These are phyloP conservation scores for Magnolia changhungtana DNA, from an alignment of 164 flowering plant species.

Conservation along the genomic window DNA sequence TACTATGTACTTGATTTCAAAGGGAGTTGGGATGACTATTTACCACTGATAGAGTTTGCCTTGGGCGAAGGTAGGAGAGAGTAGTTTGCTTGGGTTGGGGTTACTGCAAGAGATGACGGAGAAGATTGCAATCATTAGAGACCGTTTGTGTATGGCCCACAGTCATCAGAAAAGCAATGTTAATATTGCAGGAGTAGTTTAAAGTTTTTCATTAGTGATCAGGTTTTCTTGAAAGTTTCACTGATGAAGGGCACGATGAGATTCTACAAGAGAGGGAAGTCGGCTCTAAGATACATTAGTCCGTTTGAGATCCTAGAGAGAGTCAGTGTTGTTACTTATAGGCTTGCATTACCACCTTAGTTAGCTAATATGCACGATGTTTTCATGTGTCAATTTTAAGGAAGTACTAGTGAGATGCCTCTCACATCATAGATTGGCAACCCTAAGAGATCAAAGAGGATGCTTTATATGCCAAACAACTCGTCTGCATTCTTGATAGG, in stretches of 20 bases:
- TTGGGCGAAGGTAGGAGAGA: background rate
- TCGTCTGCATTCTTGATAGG: background rate
- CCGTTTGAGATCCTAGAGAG: background rate
- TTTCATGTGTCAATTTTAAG: background rate
- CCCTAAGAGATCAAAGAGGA: background rate
- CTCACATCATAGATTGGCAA: background rate
- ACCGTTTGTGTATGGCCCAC: background rate
- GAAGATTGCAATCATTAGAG: background rate
- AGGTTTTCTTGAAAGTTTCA: background rate
- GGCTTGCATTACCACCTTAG: background rate
- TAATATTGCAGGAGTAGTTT: background rate
- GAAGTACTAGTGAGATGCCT: too few relatives aligned
- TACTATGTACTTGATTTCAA: background rate
- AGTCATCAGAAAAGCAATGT: conserved; percentile 2
- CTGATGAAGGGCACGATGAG: background rate
- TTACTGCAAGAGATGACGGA: background rate
- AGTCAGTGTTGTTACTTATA: background rate
- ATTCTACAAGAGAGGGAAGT: conserved; percentile 1
- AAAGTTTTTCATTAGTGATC: background rate
- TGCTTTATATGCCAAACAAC: background rate
- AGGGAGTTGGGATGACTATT: background rate
- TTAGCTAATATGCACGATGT: background rate
- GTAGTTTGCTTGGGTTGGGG: background rate
- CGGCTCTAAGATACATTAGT: background rate
- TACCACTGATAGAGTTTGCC: background rate